These are phyloP conservation scores for Nicotiana undulata DNA, from an alignment of 257 asterid genomes.

Conservation along the genomic window DNA sequence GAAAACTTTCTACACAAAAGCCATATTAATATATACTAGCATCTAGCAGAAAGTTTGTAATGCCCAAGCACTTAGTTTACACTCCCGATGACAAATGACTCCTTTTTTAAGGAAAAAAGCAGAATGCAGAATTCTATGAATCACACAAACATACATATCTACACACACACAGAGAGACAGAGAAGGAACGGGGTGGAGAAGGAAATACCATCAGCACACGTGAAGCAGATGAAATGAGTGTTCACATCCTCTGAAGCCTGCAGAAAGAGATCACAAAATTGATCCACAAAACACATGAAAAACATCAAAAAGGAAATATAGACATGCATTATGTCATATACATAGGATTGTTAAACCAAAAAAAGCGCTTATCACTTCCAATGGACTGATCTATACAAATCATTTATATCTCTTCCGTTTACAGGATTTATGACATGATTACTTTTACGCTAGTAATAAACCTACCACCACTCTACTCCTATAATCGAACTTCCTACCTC, in stretches of 20 bases:
- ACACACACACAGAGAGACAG: not conserved
- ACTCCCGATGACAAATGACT: not conserved
- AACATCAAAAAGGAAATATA: not conserved
- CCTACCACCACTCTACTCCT: too few relatives aligned
- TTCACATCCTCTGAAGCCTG: constrained; percentile 76
- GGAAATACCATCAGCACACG: constrained; percentile 12
- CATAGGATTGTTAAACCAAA: not conserved
- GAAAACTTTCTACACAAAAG: not conserved
- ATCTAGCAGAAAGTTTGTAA: not conserved
- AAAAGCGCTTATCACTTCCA: not conserved
- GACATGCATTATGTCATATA: not conserved
- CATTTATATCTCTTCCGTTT: too few relatives aligned
- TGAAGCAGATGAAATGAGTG: constrained; percentile 81
- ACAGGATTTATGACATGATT: too few relatives aligned
- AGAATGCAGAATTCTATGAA: not conserved
- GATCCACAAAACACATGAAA: not conserved
- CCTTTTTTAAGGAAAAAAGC: not conserved
- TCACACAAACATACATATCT: not conserved
- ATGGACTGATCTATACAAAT: not conserved
- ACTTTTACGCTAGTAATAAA: too few relatives aligned
- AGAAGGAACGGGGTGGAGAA: not conserved
- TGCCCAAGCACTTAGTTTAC: not conserved
- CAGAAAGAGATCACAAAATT: constrained; percentile 12
- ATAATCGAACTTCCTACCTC: too few relatives aligned
- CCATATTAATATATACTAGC: not conserved